These are phyloP conservation scores for Paspalum notatum DNA, from an alignment of 176 grass and related monocot species.

Conservation along the genomic window DNA sequence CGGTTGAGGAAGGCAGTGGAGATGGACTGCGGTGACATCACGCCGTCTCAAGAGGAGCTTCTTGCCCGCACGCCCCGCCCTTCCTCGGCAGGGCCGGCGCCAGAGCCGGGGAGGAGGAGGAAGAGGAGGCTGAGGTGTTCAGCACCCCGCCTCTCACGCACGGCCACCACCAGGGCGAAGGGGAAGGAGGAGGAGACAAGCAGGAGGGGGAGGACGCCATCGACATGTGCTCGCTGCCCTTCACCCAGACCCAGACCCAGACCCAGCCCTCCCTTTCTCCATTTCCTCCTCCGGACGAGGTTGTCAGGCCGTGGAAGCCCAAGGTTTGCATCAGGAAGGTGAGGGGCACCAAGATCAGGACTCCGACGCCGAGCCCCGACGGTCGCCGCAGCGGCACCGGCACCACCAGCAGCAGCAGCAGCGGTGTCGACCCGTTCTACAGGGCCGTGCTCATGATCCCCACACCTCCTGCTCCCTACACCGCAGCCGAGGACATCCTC, in stretches of 20 bases:
- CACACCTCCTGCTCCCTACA: background rate
- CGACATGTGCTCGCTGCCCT: constrained; percentile 37
- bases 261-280: background rate
- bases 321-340: constrained; percentile 42
- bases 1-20: background rate
- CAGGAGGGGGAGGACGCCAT: background rate
- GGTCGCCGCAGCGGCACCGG: background rate
- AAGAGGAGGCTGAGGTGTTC: too few relatives aligned
- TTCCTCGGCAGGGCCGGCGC: constrained; percentile 34
- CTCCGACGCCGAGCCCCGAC: constrained; percentile 11
- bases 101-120: constrained; percentile 5
- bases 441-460: constrained; percentile 41
- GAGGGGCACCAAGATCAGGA: constrained; percentile 31
- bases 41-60: constrained; percentile 37
- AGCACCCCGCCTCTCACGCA: constrained; percentile 17
- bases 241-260: constrained; percentile 21
- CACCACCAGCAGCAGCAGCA: too few relatives aligned
- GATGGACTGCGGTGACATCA: constrained; percentile 31
- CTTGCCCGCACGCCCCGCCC: constrained; percentile 7
- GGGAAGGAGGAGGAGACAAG: background rate
- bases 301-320: too few relatives aligned
- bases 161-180: background rate
- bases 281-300: too few relatives aligned
- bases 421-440: constrained; percentile 27
- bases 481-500: background rate